Evolutionary conservation across 257 asterid genomes (phyloP), one percentile per base, ranked within the genome.

Genomic region (Petunia secreta): DNA sequence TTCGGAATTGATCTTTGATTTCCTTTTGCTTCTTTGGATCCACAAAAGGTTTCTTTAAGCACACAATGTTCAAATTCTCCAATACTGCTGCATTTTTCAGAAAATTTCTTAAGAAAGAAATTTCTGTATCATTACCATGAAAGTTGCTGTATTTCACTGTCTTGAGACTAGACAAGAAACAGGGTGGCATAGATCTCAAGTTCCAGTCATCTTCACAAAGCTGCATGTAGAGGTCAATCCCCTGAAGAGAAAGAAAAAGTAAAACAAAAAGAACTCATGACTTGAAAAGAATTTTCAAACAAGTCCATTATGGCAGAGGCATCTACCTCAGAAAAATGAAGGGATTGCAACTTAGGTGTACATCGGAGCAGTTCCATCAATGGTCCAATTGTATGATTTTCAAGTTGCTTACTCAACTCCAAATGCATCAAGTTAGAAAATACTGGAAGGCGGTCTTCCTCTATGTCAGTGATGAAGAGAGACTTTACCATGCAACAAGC

Each of bases 331-430:
- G 83, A 59, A 73, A 90, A 80, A 67, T 77, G 73, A 57, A 90
- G 87, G 25, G 79, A 80, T 76, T 88, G 85, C 75, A 90, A 63
- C 60, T 84, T 88, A n/a, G 92, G 92, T 43, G 84, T 48, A 82
- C 60, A 75, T 8, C 36, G 82, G n/a, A 88, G 85, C 81, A 90
- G 82, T 77, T 86, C 80, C 65, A 84, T 81, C 75, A 90, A 55
- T 40, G 54, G 76, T 75, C 83, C 76, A 50, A 80, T 66, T 43
- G 77, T 68, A 57, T 63, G 80, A 7, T 73, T 80, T 60, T 83
- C 87, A 54, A 85, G 71, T 66, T 83, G 78, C 82, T 50, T 85
- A 80, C 83, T 88, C 86, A 88, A 52, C 87, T 88, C 89, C 79
- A 88, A 83, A 59, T 80, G 87, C 14, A 80, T 83, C 86, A 90